Evolutionary conservation across 2,329 filamentous ascomycete genomes (phyloP), one percentile per base, ranked within the genome.

Genomic region (Balansia obtecta): DNA sequence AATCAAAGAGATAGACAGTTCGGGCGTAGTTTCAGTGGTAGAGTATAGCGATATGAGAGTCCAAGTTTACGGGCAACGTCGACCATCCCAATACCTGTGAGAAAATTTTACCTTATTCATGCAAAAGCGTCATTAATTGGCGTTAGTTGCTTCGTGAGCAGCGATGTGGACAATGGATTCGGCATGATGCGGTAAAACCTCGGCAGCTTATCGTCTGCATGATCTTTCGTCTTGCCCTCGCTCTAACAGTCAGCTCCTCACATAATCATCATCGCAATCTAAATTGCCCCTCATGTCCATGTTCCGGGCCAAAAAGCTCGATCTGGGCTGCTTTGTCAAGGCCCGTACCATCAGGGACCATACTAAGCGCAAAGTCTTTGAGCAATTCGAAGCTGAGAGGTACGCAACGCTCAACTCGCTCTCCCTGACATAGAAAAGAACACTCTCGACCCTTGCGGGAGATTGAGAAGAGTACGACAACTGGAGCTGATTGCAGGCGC

Each of bases 341-440:
- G 80, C 85, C 66, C 84, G 85, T 58, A 79, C 87, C 58, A 85
- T 98, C 65, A 88, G 93, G 61, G 93, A 98, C 69, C 88, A 97
- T 72, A 90, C 89, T 50, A 98, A 97, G 80, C 86, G 93, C 62
- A 91, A 94, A 72, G 87, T 89, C 52, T 96, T 90, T 63, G 86
- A 85, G 64, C 76, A 88, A 65, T 74, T 85, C 64, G 93, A 98
- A 73, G 81, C 89, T 4, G 86, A 96, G 71, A 85, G 91, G 90
- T 94, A 74, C 55, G 67, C 56, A 16, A 15, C 15, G 1, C n/a
- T 30, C 27, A 6, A 43, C 13, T 15, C 40, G 5, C 16, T 32
- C 13, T 15, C 13, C 18, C 33, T 42, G 27, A 12, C 16, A n/a
- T n/a, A 10, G 18, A 30, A 15, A 37, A 20, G n/a, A 34, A 33